Percentiles rank a stretch among this genome's conserved stretches.
These are phyloP conservation scores for Leishmania guyanensis DNA, from an alignment of 208 protist species.

Conservation along the genomic window DNA sequence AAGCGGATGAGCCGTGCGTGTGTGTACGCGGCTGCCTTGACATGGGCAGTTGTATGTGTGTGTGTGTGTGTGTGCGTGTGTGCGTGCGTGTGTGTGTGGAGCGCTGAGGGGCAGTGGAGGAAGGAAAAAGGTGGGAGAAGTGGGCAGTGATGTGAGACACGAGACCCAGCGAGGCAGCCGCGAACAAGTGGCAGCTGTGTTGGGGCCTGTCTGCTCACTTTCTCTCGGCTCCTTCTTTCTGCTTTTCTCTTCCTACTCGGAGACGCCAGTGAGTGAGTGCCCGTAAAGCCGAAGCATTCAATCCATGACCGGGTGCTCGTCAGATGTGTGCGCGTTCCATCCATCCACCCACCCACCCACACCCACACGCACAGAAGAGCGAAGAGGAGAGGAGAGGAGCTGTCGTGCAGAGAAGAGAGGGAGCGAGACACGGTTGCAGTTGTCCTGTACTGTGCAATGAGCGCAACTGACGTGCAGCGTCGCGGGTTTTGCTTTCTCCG, in stretches of 20 bases:
- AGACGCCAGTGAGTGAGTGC: not conserved
- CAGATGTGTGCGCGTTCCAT: not conserved
- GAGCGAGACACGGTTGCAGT: not conserved
- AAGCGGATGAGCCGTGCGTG: not conserved
- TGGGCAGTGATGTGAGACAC: not conserved
- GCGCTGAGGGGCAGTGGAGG: not conserved
- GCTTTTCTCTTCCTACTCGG: not conserved
- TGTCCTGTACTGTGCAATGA: not conserved
- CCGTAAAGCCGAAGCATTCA: not conserved
- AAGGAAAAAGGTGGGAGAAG: not conserved
- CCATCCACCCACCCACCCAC: not conserved
- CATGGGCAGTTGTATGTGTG: not conserved
- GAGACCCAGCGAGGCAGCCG: not conserved
- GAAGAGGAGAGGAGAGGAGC: not conserved
- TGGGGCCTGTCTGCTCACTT: not conserved
- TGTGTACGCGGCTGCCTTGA: not conserved
- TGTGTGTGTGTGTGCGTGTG: not conserved
- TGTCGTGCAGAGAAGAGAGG: not conserved
- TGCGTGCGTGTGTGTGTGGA: not conserved
- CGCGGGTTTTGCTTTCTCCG: not conserved
- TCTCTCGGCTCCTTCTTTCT: not conserved
- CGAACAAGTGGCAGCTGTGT: not conserved
- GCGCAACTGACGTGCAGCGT: not conserved
- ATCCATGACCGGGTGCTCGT: not conserved
- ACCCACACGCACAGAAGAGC: not conserved